Evolutionary conservation across 2,329 filamentous ascomycete genomes (phyloP).

Genomic region (Tetracladium maxilliforme): DNA sequence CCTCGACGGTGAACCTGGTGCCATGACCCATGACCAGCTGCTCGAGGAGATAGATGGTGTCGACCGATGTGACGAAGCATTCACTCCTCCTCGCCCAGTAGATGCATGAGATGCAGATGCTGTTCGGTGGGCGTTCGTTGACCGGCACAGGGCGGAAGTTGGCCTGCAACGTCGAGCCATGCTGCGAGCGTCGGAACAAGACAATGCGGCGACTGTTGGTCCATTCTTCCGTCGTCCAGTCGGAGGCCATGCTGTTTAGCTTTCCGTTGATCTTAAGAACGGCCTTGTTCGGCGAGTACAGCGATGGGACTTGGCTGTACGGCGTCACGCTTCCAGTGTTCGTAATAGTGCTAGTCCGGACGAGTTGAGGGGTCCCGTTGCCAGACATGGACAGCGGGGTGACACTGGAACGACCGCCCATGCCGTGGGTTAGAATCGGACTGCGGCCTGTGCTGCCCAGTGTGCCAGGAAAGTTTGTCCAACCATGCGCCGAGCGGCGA

Average conservation of each 20-base stretch:
- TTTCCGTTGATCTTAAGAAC: conserved; percentile 75
- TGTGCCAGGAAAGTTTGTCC: no score
- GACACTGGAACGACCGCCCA: no score
- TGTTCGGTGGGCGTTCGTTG: conserved; percentile 67
- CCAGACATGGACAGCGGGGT: conserved; percentile 74
- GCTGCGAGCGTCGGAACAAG: conserved; percentile 72
- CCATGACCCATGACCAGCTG: conserved; percentile 79
- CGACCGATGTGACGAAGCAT: conserved; percentile 90
- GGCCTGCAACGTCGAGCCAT: conserved; percentile 66
- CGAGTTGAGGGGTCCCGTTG: conserved; percentile 57
- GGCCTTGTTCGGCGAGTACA: conserved; percentile 74
- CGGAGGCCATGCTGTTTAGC: conserved; percentile 66
- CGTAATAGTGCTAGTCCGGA: conserved; percentile 1
- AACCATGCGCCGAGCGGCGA: no score
- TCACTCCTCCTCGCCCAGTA: conserved; percentile 87
- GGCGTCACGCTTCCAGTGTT: conserved; percentile 11
- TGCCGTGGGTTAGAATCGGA: no score
- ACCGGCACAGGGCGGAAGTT: conserved; percentile 67
- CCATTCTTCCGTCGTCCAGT: conserved; percentile 74
- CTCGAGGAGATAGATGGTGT: conserved; percentile 91
- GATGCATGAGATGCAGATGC: conserved; percentile 94
- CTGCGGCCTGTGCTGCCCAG: no score
- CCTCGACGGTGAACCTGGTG: conserved; percentile 81
- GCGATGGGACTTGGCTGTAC: conserved; percentile 42
- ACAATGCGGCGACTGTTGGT: conserved; percentile 71